A percentile compares a stretch with the other conserved stretches of the same genome.
Evolutionary conservation across 2,329 filamentous ascomycete species (phyloP).

Genomic region (Calycina marina): DNA sequence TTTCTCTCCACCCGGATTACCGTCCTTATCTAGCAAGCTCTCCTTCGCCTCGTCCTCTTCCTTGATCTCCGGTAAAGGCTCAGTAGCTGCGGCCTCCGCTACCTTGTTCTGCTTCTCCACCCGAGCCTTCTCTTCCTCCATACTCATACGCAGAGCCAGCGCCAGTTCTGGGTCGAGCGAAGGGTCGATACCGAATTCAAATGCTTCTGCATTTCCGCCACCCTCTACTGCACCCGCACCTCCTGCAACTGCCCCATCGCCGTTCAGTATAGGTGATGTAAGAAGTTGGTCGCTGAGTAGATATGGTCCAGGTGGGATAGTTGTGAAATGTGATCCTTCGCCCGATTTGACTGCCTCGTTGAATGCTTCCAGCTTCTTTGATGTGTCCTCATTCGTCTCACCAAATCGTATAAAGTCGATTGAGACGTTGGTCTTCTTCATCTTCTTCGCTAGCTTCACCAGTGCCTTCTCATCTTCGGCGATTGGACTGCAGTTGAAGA

Average conservation of each 20-base stretch:
- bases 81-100: slow-evolving; percentile 58
- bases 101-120: slow-evolving; percentile 74
- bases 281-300: slow-evolving; percentile 87
- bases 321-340: slow-evolving; percentile 81
- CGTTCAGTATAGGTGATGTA: slow-evolving; percentile 76
- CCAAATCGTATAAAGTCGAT: slow-evolving; percentile 95
- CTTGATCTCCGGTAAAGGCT: slow-evolving; percentile 60
- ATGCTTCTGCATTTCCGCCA: slow-evolving; percentile 43
- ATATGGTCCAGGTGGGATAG: slow-evolving; percentile 81
- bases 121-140: slow-evolving; percentile 93
- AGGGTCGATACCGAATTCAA: slow-evolving; percentile 83
- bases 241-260: slow-evolving; percentile 50
- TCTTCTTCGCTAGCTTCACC: slow-evolving; percentile 82
- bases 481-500: slow-evolving; percentile 89
- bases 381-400: slow-evolving; percentile 78
- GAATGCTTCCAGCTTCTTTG: slow-evolving; percentile 87
- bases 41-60: slow-evolving; percentile 26
- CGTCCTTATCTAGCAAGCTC: slow-evolving; percentile 45
- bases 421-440: slow-evolving; percentile 94
- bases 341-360: slow-evolving; percentile 83
- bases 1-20: slow-evolving; percentile 47
- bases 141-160: slow-evolving; percentile 87
- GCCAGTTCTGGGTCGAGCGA: slow-evolving; percentile 86
- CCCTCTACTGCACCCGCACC: slow-evolving; percentile 36
- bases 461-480: slow-evolving; percentile 81